Percentiles rank a stretch among this genome's conserved stretches.
These are phyloP conservation scores for Myrmaecium sp. DNA, from an alignment of 2,329 filamentous ascomycete species.

Conservation along the genomic window DNA sequence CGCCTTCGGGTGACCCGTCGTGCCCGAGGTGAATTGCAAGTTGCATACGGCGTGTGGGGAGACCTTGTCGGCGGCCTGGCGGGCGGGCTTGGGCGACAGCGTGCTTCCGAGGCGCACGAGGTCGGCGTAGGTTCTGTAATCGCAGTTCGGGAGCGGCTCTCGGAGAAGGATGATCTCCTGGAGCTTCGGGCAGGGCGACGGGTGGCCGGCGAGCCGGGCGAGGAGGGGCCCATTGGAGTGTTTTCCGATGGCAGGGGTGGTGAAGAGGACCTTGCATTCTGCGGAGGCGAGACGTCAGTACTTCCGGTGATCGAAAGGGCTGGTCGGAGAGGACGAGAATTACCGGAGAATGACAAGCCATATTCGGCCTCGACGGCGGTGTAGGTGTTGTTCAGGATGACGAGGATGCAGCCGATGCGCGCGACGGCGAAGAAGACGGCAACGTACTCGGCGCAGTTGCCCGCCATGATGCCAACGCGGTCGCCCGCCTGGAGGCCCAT, in stretches of 20 bases:
- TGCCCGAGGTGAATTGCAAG: constrained; percentile 22
- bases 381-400: constrained; percentile 72
- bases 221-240: constrained; percentile 47
- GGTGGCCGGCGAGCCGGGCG: too few species aligned
- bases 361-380: constrained; percentile 56
- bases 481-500: constrained; percentile 53
- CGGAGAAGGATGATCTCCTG: constrained; percentile 14
- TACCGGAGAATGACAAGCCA: constrained; percentile 53
- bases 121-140: constrained; percentile 43
- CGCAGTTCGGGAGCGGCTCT: constrained; percentile 14
- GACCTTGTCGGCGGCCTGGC: constrained; percentile 3
- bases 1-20: constrained; percentile 21
- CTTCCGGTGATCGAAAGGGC: constrained; percentile 1
- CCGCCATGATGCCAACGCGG: constrained; percentile 57
- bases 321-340: constrained; percentile 7
- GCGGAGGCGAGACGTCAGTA: constrained; percentile 2
- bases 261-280: constrained; percentile 60
- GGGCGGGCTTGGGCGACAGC: constrained; percentile 9
- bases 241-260: constrained; percentile 49
- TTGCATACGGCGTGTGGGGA: constrained; percentile 13
- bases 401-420: constrained; percentile 33
- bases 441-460: constrained; percentile 40
- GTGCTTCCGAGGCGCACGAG: constrained; percentile 26
- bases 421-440: constrained; percentile 58
- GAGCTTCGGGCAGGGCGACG: constrained; percentile 12